A percentile compares a stretch with the other conserved stretches of the same genome.
These are phyloP conservation scores for Penicillium sumatraense DNA, from an alignment of 2,329 filamentous ascomycete species.

Conservation along the genomic window DNA sequence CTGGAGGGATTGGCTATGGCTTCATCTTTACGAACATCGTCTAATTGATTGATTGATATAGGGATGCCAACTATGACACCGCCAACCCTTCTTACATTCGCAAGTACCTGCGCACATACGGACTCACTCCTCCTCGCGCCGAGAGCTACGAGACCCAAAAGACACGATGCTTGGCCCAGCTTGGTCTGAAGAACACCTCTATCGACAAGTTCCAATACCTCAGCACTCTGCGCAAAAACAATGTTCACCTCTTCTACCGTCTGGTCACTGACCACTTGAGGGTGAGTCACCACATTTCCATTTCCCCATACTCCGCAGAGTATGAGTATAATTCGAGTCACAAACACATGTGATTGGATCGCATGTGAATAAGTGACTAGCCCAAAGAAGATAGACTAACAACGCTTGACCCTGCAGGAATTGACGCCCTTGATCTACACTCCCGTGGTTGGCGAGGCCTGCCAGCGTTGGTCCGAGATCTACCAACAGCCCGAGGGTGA, in stretches of 20 bases:
- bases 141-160: conserved; percentile 56
- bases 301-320: no score
- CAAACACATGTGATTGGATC: conserved; percentile 6
- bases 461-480: conserved; percentile 92
- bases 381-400: not conserved
- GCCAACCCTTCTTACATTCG: conserved; percentile 55
- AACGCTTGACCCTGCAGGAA: conserved; percentile 43
- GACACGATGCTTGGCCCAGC: conserved; percentile 53
- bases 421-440: conserved; percentile 57
- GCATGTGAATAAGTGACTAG: not conserved
- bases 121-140: conserved; percentile 53
- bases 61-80: conserved; percentile 54
- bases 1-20: not conserved
- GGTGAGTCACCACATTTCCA: conserved; percentile 30
- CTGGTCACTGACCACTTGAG: conserved; percentile 53
- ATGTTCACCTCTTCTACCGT: conserved; percentile 58
- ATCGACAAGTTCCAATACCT: conserved; percentile 58
- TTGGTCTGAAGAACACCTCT: conserved; percentile 51
- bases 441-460: conserved; percentile 80
- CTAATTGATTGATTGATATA: no score
- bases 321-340: conserved; percentile 1
- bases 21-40: no score
- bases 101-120: conserved; percentile 57
- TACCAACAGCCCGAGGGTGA: conserved; percentile 90
- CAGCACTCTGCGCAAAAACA: conserved; percentile 55